phyloP scores from a whole-genome alignment of 768 basidiomycete genomes.

The Macrolepiota albuminosa region DNA sequence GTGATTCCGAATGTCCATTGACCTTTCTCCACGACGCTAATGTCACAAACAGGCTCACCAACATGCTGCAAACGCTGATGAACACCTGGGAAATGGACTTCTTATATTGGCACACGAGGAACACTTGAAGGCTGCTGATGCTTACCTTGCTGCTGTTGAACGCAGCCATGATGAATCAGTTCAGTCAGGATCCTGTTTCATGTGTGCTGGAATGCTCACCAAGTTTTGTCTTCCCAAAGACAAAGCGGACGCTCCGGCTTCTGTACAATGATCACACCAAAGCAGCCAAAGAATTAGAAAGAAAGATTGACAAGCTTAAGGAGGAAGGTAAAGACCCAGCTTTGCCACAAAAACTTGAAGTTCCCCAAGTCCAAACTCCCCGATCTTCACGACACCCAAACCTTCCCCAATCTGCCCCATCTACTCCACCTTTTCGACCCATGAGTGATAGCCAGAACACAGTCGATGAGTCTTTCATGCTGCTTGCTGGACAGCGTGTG shows the following conservation, averaged over 20 bases:
- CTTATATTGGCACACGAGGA: constrained; percentile 71
- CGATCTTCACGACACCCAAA: constrained; percentile 26
- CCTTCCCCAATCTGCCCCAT: constrained; percentile 37
- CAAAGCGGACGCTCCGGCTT: constrained; percentile 73
- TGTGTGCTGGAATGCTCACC: neutral
- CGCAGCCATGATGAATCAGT: constrained; percentile 73
- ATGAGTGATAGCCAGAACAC: constrained; percentile 56
- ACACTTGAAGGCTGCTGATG: constrained; percentile 71
- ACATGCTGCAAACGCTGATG: constrained; percentile 78
- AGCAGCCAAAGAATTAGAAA: constrained; percentile 64
- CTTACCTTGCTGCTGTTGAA: constrained; percentile 69
- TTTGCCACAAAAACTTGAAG: constrained; percentile 57
- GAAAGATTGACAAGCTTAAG: constrained; percentile 64
- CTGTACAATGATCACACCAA: constrained; percentile 72
- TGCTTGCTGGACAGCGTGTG: constrained; percentile 72
- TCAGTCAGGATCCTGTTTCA: constrained; percentile 19
- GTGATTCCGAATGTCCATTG: constrained; percentile 27
- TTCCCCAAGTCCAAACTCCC: constrained; percentile 19
- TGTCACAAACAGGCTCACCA: constrained; percentile 60
- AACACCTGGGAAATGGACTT: constrained; percentile 59
- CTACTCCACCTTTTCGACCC: constrained; percentile 40
- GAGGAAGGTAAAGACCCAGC: constrained; percentile 77
- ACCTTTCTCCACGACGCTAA: neutral
- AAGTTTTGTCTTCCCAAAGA: constrained; percentile 35
- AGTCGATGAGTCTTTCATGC: constrained; percentile 87